These are phyloP conservation scores for Talaromyces albobiverticillius DNA, from an alignment of 2,329 filamentous ascomycete genomes.

Conservation along the genomic window DNA sequence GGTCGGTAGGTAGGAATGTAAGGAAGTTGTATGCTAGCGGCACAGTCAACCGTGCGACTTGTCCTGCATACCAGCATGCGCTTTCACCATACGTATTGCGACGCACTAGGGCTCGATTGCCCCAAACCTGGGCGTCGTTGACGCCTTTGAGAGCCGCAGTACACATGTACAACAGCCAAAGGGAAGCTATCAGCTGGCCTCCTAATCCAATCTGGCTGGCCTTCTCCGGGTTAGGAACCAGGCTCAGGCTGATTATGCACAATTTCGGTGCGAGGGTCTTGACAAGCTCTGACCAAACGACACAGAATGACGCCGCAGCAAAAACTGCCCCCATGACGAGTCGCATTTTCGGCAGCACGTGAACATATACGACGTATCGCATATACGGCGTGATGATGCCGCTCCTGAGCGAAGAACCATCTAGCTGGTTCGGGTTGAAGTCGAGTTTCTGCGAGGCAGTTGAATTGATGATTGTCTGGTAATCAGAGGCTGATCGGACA, in stretches of 20 bases:
- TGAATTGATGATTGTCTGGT: conserved; percentile 81
- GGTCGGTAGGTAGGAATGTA: conserved; percentile 72
- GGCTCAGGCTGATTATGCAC: conserved; percentile 63
- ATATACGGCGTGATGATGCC: conserved; percentile 74
- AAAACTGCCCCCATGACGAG: conserved; percentile 66
- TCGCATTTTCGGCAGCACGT: conserved; percentile 67
- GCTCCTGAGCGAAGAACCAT: conserved; percentile 51
- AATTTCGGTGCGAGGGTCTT: conserved; percentile 75
- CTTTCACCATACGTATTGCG: conserved; percentile 90
- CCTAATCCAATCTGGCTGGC: conserved; percentile 78
- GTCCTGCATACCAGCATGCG: conserved; percentile 92
- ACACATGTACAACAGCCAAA: conserved; percentile 97
- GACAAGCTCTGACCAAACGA: conserved; percentile 92
- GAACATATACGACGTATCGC: conserved; percentile 73
- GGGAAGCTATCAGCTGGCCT: conserved; percentile 77
- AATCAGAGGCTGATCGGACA: conserved; percentile 68
- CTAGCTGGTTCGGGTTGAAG: conserved; percentile 58
- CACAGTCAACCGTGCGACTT: conserved; percentile 88
- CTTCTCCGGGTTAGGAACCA: conserved; percentile 66
- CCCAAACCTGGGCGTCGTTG: conserved; percentile 95
- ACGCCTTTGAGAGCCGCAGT: conserved; percentile 82
- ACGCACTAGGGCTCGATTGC: conserved; percentile 82
- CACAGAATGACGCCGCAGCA: conserved; percentile 71
- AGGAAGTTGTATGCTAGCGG: conserved; percentile 95
- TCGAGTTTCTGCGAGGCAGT: conserved; percentile 75